Conservation (phyloP, 1,284 basidiomycete species). For the Puccinia hordei region DNA sequence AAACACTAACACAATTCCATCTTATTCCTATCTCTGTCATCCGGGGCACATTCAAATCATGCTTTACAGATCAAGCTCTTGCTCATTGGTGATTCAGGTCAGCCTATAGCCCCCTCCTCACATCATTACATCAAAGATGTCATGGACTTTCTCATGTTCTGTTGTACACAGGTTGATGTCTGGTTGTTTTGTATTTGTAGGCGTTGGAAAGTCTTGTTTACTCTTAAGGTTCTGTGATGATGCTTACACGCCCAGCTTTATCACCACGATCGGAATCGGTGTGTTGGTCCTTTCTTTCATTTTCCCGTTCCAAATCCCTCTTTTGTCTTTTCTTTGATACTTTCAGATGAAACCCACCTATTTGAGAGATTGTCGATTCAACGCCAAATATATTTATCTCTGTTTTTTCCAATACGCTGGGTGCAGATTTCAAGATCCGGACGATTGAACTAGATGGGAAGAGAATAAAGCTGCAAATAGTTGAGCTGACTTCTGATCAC, state of each 20-base stretch:
- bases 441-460: slow-evolving; percentile 96
- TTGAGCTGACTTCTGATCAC: slow-evolving; percentile 61
- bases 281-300: not conserved
- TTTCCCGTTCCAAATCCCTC: not conserved
- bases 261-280: slow-evolving; percentile 85
- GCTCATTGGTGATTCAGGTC: slow-evolving; percentile 94
- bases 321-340: not conserved
- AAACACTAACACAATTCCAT: not conserved
- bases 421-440: slow-evolving; percentile 86
- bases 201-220: slow-evolving; percentile 94
- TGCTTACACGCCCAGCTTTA: slow-evolving; percentile 99
- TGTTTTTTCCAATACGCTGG: slow-evolving; percentile 36
- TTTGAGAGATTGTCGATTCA: not conserved
- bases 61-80: slow-evolving; percentile 68
- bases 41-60: not conserved
- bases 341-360: not conserved
- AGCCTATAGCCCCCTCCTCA: slow-evolving; percentile 52
- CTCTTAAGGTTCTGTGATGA: slow-evolving; percentile 99
- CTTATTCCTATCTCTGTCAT: not conserved
- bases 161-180: slow-evolving; percentile 17
- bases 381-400: not conserved
- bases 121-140: not conserved
- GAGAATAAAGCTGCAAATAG: slow-evolving; percentile 93
- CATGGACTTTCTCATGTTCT: not conserved
- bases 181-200: slow-evolving; percentile 51